These are phyloP conservation scores for Aspergillus glaucus DNA, from an alignment of 2,329 filamentous ascomycete species.

Conservation along the genomic window DNA sequence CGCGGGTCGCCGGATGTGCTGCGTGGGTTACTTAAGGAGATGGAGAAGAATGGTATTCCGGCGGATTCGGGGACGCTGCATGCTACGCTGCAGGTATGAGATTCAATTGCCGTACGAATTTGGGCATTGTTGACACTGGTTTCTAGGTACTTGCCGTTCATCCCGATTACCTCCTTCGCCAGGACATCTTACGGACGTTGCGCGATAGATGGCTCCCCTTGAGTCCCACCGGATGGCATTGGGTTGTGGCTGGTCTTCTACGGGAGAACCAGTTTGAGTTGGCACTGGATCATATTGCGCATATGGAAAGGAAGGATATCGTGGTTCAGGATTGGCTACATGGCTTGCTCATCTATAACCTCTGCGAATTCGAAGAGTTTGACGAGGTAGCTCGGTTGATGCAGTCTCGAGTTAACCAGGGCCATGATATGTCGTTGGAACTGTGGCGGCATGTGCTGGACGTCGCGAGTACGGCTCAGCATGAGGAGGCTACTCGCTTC, in stretches of 20 bases:
- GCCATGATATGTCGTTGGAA: slow-evolving; percentile 44
- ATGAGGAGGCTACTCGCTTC: slow-evolving; percentile 59
- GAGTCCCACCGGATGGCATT: slow-evolving; percentile 57
- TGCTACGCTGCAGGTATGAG: slow-evolving; percentile 58
- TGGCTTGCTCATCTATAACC: slow-evolving; percentile 67
- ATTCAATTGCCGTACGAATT: neutral
- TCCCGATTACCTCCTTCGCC: slow-evolving; percentile 73
- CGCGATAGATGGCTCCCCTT: slow-evolving; percentile 63
- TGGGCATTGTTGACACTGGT: neutral
- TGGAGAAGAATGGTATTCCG: slow-evolving; percentile 56
- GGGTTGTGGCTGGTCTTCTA: slow-evolving; percentile 66
- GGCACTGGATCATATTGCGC: slow-evolving; percentile 63
- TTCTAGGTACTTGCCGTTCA: slow-evolving; percentile 67
- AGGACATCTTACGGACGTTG: slow-evolving; percentile 59
- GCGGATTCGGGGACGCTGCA: slow-evolving; percentile 65
- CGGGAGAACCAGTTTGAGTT: slow-evolving; percentile 78
- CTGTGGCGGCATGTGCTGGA: slow-evolving; percentile 72
- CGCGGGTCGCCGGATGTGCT: slow-evolving; percentile 63
- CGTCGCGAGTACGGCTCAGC: slow-evolving; percentile 57
- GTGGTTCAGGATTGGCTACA: slow-evolving; percentile 65
- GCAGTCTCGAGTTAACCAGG: slow-evolving; percentile 48
- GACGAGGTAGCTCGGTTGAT: slow-evolving; percentile 70
- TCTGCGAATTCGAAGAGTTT: slow-evolving; percentile 66
- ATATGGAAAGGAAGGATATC: slow-evolving; percentile 54
- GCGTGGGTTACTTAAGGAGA: slow-evolving; percentile 61